Evolutionary conservation across 192 early-diverging fungal genomes (phyloP).

Genomic region (Umbelopsis sp.): DNA sequence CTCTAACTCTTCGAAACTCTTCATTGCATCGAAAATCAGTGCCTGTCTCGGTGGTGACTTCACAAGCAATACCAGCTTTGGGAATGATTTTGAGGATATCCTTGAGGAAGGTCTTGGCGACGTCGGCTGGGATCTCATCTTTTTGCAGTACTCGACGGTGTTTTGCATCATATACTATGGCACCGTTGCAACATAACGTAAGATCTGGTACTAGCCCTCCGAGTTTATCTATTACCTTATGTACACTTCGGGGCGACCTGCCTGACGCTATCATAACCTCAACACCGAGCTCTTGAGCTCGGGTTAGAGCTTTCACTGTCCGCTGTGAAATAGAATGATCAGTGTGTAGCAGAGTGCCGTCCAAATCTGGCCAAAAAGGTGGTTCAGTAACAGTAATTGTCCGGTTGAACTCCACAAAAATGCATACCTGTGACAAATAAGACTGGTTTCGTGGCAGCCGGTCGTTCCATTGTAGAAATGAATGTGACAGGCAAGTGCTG

Average conservation of each 20-base stretch:
- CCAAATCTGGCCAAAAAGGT: conserved; percentile 29
- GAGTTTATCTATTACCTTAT: conserved; percentile 45
- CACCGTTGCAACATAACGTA: conserved; percentile 49
- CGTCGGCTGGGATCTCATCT: conserved; percentile 10
- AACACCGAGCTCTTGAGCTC: conserved; percentile 33
- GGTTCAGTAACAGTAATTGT: not conserved
- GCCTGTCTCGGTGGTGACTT: conserved; percentile 19
- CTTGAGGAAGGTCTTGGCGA: conserved; percentile 5
- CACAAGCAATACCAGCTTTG: conserved; percentile 17
- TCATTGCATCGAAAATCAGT: conserved; percentile 19
- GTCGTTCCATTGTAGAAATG: not conserved
- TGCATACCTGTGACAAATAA: conserved; percentile 4
- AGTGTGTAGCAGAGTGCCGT: conserved; percentile 44
- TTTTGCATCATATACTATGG: conserved; percentile 36
- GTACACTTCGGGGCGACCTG: conserved; percentile 43
- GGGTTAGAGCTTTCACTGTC: conserved; percentile 31
- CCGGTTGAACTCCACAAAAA: too few species aligned
- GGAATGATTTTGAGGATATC: not conserved
- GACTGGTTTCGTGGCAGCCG: conserved; percentile 7
- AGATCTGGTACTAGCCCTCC: conserved; percentile 42
- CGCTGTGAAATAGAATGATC: conserved; percentile 39
- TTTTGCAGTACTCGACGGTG: conserved; percentile 9
- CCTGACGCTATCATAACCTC: conserved; percentile 48
- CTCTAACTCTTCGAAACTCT: conserved; percentile 4
- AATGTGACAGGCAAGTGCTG: too few species aligned